phyloP scores from a whole-genome alignment of 176 grass and related monocot genomes.

The Pharus latifolius region DNA sequence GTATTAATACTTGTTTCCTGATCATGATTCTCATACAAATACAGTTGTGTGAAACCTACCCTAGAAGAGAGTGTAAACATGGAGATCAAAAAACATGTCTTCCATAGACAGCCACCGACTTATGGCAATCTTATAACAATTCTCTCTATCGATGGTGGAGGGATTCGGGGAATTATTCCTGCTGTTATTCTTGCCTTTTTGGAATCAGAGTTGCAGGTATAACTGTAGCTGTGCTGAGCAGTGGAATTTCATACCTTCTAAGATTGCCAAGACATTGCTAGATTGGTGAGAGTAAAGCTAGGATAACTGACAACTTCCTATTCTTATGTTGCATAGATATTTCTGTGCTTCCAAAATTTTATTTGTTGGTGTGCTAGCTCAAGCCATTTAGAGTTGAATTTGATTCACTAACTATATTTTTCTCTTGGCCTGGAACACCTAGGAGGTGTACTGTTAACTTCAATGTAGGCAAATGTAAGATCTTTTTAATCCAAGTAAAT shows the following conservation, averaged over 20 bases:
- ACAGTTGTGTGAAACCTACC: neutral
- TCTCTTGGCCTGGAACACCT: neutral
- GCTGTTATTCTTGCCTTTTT: conserved; percentile 65
- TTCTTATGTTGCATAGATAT: neutral
- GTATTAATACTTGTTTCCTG: conserved; percentile 17
- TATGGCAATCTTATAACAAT: conserved; percentile 77
- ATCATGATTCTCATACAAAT: neutral
- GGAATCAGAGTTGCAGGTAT: conserved; percentile 88
- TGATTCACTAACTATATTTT: neutral
- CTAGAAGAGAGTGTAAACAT: conserved; percentile 18
- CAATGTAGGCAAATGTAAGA: neutral
- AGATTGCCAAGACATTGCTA: neutral
- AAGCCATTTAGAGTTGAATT: neutral
- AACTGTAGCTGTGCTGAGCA: neutral
- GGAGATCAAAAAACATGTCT: conserved; percentile 28
- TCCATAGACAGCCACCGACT: conserved; percentile 58
- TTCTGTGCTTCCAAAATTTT: neutral
- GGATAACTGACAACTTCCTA: neutral
- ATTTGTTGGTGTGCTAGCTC: neutral
- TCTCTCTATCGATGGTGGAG: conserved; percentile 82
- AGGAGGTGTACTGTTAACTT: neutral
- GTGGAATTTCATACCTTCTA: conserved; percentile 2
- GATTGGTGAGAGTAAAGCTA: neutral
- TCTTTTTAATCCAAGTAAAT: neutral
- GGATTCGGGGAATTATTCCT: conserved; percentile 83